Evolutionary conservation across 257 asterid species (phyloP).

Genomic region (Scutellaria minor): DNA sequence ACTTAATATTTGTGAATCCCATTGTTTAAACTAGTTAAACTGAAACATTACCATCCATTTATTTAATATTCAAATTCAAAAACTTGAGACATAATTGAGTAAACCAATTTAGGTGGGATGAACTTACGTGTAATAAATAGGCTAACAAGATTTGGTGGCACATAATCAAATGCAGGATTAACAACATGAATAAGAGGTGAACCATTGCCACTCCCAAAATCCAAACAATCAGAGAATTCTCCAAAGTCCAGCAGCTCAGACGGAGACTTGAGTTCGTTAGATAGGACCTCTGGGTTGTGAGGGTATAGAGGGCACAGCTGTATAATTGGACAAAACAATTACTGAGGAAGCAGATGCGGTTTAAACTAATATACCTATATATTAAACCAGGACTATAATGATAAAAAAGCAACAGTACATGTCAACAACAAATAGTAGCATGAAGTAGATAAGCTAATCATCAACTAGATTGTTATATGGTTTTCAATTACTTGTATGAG

Average conservation of each 20-base stretch:
- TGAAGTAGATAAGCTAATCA: conserved; percentile 26
- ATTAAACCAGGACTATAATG: conserved; percentile 23
- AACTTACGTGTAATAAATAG: conserved; percentile 92
- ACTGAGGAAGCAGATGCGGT: conserved; percentile 33
- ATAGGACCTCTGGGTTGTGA: conserved; percentile 94
- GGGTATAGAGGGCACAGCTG: conserved; percentile 97
- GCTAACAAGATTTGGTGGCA: conserved; percentile 94
- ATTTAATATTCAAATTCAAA: conserved; percentile 5
- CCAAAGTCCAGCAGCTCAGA: conserved; percentile 96
- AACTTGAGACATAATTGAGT: conserved; percentile 5
- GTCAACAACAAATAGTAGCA: conserved; percentile 3
- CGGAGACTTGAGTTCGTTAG: conserved; percentile 93
- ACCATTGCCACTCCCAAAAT: conserved; percentile 78
- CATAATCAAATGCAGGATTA: conserved; percentile 98
- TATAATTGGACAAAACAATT: conserved; percentile 34
- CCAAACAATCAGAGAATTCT: conserved; percentile 93
- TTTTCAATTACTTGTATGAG: conserved; percentile 1
- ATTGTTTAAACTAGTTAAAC: conserved; percentile 19
- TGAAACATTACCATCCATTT: conserved; percentile 9
- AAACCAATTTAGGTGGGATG: conserved; percentile 8
- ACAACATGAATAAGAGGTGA: conserved; percentile 87
- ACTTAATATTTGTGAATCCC: neutral
- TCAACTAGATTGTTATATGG: conserved; percentile 4
- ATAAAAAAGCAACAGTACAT: conserved; percentile 19
- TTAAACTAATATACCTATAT: conserved; percentile 26